Percentiles rank a stretch among this genome's conserved stretches.
These are phyloP conservation scores for Saccharomycopsis schoenii DNA, from an alignment of 805 yeast species.

Conservation along the genomic window DNA sequence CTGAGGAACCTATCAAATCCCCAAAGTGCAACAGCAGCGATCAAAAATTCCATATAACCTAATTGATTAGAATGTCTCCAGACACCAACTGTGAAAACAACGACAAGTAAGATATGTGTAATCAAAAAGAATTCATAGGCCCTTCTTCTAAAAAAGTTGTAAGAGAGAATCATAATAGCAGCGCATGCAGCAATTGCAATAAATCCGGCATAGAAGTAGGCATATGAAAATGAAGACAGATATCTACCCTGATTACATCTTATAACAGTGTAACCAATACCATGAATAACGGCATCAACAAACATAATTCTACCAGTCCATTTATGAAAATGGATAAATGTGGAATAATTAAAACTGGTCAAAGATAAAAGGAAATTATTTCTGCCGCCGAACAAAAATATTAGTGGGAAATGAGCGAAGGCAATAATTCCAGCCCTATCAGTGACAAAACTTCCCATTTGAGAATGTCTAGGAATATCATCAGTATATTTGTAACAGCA, in stretches of 20 bases:
- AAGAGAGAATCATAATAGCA: constrained; percentile 36
- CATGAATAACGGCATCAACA: constrained; percentile 12
- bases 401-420: constrained; percentile 39
- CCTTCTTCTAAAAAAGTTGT: constrained; percentile 39
- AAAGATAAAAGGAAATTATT: constrained; percentile 54
- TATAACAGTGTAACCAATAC: constrained; percentile 2
- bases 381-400: constrained; percentile 59
- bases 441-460: constrained; percentile 33
- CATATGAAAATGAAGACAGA: neutral
- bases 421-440: constrained; percentile 29
- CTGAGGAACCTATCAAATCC: constrained; percentile 54
- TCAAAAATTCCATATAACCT: constrained; percentile 43
- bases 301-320: constrained; percentile 45
- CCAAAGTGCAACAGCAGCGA: constrained; percentile 59
- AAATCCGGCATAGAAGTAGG: constrained; percentile 39
- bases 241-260: neutral
- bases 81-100: constrained; percentile 41
- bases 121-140: constrained; percentile 53
- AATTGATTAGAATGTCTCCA: constrained; percentile 49
- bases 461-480: constrained; percentile 25
- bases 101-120: constrained; percentile 48
- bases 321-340: constrained; percentile 60
- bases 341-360: constrained; percentile 54
- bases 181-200: constrained; percentile 33
- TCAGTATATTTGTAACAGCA: constrained; percentile 23